Evolutionary conservation across 352 stramenopile species (phyloP).

Genomic region (Phytopythium kandeliae): DNA sequence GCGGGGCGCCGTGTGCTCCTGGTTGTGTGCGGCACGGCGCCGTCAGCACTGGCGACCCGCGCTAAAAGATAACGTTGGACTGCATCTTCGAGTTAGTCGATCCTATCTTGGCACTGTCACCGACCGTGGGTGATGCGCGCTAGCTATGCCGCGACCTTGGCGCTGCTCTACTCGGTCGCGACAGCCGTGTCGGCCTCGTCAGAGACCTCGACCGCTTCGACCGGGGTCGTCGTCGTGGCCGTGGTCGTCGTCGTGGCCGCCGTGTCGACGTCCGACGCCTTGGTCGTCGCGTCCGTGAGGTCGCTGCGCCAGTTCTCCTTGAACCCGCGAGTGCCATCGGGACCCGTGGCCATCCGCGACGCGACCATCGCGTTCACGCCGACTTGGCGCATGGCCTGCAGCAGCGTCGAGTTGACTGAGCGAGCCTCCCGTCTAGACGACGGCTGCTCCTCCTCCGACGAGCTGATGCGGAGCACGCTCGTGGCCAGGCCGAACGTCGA

Average conservation of each 20-base stretch:
- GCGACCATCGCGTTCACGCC: conserved; percentile 50
- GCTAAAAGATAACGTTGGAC: conserved; percentile 6
- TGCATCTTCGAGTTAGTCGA: not conserved
- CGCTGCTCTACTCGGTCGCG: not conserved
- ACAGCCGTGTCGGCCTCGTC: not conserved
- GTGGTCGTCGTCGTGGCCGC: too few relatives aligned
- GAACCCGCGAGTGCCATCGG: conserved; percentile 71
- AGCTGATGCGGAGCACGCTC: conserved; percentile 44
- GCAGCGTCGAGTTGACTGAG: conserved; percentile 59
- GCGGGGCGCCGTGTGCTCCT: too few relatives aligned
- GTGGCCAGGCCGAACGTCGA: conserved; percentile 26
- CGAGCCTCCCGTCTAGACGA: conserved; percentile 33
- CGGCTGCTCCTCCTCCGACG: conserved; percentile 6
- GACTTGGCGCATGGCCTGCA: conserved; percentile 59
- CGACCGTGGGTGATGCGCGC: not conserved
- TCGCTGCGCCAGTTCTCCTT: conserved; percentile 35
- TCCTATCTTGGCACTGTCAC: conserved; percentile 4
- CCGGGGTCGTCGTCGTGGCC: too few relatives aligned
- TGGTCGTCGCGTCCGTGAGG: conserved; percentile 7
- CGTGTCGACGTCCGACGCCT: not conserved
- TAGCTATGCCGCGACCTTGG: conserved; percentile 1
- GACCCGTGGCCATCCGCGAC: conserved; percentile 69
- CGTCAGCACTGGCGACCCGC: not conserved
- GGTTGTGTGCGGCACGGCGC: too few relatives aligned
- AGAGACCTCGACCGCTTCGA: not conserved